Conservation (phyloP, 1,284 basidiomycete genomes). For the Trametes hirsuta region DNA sequence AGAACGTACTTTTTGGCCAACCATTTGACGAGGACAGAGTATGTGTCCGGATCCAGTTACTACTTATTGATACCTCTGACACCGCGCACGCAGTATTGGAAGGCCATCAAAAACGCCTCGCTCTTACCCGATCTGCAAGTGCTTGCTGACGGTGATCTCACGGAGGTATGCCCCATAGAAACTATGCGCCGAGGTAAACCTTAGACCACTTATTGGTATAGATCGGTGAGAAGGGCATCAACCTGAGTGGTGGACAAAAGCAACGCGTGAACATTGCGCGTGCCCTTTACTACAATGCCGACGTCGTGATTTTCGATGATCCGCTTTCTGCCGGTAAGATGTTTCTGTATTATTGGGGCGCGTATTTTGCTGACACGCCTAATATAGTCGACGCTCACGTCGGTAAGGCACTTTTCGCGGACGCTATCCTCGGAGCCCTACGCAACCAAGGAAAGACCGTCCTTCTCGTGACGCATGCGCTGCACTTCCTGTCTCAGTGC, state of each 20-base stretch:
- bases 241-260: constrained; percentile 62
- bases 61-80: background rate
- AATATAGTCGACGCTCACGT: constrained; percentile 67
- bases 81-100: constrained; percentile 53
- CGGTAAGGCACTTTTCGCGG: constrained; percentile 68
- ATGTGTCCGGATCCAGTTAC: background rate
- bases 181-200: background rate
- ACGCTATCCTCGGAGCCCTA: constrained; percentile 63
- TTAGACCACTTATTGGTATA: constrained; percentile 19
- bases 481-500: constrained; percentile 72
- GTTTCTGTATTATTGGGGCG: background rate
- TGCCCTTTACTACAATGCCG: constrained; percentile 73
- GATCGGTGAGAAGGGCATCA: constrained; percentile 73
- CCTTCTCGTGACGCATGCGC: constrained; percentile 71
- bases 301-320: constrained; percentile 74
- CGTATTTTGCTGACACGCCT: background rate
- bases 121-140: constrained; percentile 73
- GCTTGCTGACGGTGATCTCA: constrained; percentile 75
- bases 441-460: constrained; percentile 64
- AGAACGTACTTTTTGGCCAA: constrained; percentile 72
- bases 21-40: constrained; percentile 61
- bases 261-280: constrained; percentile 75
- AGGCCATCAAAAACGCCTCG: constrained; percentile 61
- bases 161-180: constrained; percentile 47
- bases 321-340: constrained; percentile 67